phyloP scores from a whole-genome alignment of 2,329 filamentous ascomycete species.

The Tothia fuscella region DNA sequence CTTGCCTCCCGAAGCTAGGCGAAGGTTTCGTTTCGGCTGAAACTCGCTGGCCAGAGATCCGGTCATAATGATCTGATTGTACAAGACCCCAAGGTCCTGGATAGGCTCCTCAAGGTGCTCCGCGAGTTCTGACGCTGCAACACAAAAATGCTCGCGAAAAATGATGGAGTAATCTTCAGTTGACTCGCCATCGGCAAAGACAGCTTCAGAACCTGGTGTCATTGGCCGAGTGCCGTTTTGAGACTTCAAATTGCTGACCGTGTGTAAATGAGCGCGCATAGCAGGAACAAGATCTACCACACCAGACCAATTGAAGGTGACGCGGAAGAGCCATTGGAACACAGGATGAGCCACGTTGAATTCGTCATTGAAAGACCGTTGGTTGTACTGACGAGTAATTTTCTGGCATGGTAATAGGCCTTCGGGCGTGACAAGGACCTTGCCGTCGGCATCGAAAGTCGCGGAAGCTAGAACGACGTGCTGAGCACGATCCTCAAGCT shows the following conservation, averaged over 20 bases:
- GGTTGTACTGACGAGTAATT: conserved; percentile 66
- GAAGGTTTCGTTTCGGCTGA: conserved; percentile 6
- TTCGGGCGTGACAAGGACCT: conserved; percentile 56
- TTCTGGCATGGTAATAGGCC: conserved; percentile 60
- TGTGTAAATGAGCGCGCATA: conserved; percentile 60
- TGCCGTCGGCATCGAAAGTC: conserved; percentile 54
- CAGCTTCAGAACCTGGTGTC: conserved; percentile 17
- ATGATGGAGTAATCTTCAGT: conserved; percentile 61
- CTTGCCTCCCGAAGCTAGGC: background rate
- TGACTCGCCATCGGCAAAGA: conserved; percentile 34
- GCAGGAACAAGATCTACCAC: conserved; percentile 55
- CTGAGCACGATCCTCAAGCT: conserved; percentile 35
- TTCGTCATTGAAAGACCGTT: conserved; percentile 55
- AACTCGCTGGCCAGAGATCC: conserved; percentile 28
- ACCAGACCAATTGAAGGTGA: conserved; percentile 63
- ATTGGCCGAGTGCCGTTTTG: conserved; percentile 16
- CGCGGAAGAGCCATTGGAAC: conserved; percentile 79
- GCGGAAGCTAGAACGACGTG: conserved; percentile 46
- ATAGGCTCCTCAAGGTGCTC: conserved; percentile 52
- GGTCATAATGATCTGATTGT: conserved; percentile 63
- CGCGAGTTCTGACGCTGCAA: conserved; percentile 64
- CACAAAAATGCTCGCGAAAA: conserved; percentile 74
- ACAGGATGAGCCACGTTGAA: conserved; percentile 67
- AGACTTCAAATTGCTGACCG: conserved; percentile 28
- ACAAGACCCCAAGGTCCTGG: conserved; percentile 54